Base-by-base conservation (phyloP, 352 stramenopile genomes). In the Vaucheria bursata region DNA sequence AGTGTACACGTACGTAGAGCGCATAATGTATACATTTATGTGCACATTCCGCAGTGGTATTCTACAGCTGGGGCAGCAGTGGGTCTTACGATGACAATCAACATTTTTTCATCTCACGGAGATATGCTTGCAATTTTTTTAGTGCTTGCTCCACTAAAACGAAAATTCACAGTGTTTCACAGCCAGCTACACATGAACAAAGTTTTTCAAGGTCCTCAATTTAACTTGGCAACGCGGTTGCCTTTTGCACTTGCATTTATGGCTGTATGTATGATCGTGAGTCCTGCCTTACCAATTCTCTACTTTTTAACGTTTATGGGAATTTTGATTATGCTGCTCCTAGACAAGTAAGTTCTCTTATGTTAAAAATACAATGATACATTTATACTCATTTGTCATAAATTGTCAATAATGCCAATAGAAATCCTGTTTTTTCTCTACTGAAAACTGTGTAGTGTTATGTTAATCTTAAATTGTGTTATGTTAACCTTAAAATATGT, bases 181-280 rank as follows among this genome's bases (percentile, higher is more conserved):
- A 8, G 31, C 2, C 70, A 75, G 49, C 1, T 35, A 33, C 70
- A 74, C 31, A 76, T 38, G 39, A 37, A 76, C 35, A 31, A 74
- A 36, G 25, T 25, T 1, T 79, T n/a, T 29, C 36, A 1, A 52
- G 78, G 78, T 3, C 72, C 68, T 45, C 64, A 72, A 29, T 83
- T 83, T 39, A 65, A 83, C 71, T 32, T 83, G 8, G 72, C 69
- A 31, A 69, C 71, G 36, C 49, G 78, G 6, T 37, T 83, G 0
- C 78, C 78, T 34, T 79, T 83, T 59, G 77, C 71, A 39, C 73
- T 83, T 8, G 73, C 71, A 68, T 59, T 78, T 69, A 66, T 79
- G 33, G 71, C 65, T 32, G 71, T 83, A 33, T 40, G 37, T 1
- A 81, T 83, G 73, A 74, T 71, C 3, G 71, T 83, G 18, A 80